Evolutionary conservation across 2,329 filamentous ascomycete genomes (phyloP).

Genomic region (Colletotrichum euphorbiae): DNA sequence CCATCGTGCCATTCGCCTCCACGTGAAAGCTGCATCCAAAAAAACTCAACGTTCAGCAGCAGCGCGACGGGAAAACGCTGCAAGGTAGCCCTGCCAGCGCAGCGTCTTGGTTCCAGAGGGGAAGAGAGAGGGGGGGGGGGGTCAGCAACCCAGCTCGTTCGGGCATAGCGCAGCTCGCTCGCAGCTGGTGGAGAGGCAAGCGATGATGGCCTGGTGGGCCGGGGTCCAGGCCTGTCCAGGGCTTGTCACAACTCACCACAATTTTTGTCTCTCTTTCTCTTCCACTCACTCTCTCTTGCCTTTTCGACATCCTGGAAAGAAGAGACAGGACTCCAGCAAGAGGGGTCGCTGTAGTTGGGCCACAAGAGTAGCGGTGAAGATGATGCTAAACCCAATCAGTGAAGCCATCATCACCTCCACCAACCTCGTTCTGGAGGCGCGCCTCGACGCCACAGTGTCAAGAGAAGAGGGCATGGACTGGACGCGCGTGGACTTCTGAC

Average conservation of each 20-base stretch:
- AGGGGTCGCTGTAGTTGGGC: conserved; percentile 41
- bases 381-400: conserved; percentile 40
- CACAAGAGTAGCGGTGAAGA: conserved; percentile 42
- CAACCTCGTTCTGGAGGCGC: conserved; percentile 34
- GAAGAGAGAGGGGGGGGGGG: no score
- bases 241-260: conserved; percentile 9
- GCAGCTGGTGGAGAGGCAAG: conserved; percentile 29
- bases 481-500: not conserved
- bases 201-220: conserved; percentile 30
- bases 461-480: not conserved
- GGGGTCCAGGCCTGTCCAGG: conserved; percentile 27
- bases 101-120: conserved; percentile 30
- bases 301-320: conserved; percentile 13
- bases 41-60: conserved; percentile 36
- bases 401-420: conserved; percentile 34
- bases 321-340: conserved; percentile 13
- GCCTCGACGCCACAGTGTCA: conserved; percentile 38
- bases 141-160: conserved; percentile 38
- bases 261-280: not conserved
- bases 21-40: conserved; percentile 36
- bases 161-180: conserved; percentile 36
- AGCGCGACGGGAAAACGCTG: conserved; percentile 18
- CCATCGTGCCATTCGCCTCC: conserved; percentile 37
- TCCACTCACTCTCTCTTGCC: not conserved
- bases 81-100: conserved; percentile 40